Base-by-base conservation (phyloP, 2,329 filamentous ascomycete genomes). In the Juglanconis oblonga region DNA sequence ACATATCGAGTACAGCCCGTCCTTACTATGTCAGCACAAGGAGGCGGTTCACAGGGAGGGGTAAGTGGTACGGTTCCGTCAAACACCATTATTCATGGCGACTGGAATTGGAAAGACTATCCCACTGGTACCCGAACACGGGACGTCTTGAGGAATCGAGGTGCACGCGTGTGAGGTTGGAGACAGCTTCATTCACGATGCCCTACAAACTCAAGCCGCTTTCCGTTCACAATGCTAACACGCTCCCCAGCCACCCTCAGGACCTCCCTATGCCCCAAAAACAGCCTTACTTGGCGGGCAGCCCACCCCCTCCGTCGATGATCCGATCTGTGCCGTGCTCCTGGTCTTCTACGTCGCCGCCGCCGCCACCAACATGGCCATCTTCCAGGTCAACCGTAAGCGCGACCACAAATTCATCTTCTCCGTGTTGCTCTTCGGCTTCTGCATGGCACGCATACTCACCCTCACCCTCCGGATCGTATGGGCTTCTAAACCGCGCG, bases 311-410 rank as follows among this genome's bases (percentile, higher is more conserved):
- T 63, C 69, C 3, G 74, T 88, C 64, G 90, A 93, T 70, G 79
- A 87, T 7, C 87, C 89, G 42, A 79, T 91, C 69, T 83, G 78
- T 62, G 78, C 81, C 55, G 81, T 90, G 59, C 83, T 92, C 64
- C 71, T 92, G 13, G 70, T 73, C 45, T 70, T 89, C 58, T 90
- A 87, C 72, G 61, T 83, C 38, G 42, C 68, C 51, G 79, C 76
- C n/a, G 86, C 83, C 7, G 75, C 72, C 14, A 65, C 76, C 59
- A 84, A 90, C 77, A 83, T 88, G 79, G 77, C 76, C 52, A 80
- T 88, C 52, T 78, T 86, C 58, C 77, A 79, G 62, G 66, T 76
- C 60, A 89, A 85, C 75, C 72, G 68, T 31, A 73, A 73, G 14
- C 73, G 73, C 45, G 77, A 77, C 49, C 80, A 84, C 70, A 86